These are phyloP conservation scores for Zalaria sp. DNA, from an alignment of 2,329 filamentous ascomycete species.

Conservation along the genomic window DNA sequence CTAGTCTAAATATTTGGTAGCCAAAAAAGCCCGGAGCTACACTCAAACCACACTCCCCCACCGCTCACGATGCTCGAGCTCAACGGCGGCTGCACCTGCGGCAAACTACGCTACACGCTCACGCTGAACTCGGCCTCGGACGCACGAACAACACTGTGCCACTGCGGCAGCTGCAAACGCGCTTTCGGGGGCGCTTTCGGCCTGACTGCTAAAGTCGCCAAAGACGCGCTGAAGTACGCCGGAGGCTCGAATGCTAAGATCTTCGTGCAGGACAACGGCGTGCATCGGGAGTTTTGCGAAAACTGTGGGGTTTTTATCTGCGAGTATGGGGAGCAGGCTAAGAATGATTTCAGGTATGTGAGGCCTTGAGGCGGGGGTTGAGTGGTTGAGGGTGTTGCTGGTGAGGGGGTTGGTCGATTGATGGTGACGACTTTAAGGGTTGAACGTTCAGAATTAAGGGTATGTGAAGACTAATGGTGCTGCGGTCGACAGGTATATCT, in stretches of 20 bases:
- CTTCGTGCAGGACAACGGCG: conserved; percentile 36
- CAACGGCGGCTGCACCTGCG: background rate
- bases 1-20: too few species aligned
- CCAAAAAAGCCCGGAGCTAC: too few species aligned
- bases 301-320: conserved; percentile 37
- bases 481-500: too few species aligned
- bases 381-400: too few species aligned
- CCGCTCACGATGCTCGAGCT: background rate
- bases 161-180: conserved; percentile 20
- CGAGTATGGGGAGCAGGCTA: conserved; percentile 31
- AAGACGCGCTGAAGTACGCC: conserved; percentile 27
- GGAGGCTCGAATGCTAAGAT: conserved; percentile 23
- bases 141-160: background rate
- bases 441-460: too few species aligned
- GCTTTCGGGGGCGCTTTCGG: conserved; percentile 39
- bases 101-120: background rate
- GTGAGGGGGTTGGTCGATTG: too few species aligned
- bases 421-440: too few species aligned
- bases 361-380: background rate
- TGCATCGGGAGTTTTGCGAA: conserved; percentile 39
- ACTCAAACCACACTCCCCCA: background rate
- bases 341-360: conserved; percentile 13
- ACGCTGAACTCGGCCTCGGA: background rate
- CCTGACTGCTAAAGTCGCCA: conserved; percentile 36
- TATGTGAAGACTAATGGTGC: too few species aligned